Base-by-base conservation (phyloP, 2,329 filamentous ascomycete species). In the Xylaria hypoxylon region DNA sequence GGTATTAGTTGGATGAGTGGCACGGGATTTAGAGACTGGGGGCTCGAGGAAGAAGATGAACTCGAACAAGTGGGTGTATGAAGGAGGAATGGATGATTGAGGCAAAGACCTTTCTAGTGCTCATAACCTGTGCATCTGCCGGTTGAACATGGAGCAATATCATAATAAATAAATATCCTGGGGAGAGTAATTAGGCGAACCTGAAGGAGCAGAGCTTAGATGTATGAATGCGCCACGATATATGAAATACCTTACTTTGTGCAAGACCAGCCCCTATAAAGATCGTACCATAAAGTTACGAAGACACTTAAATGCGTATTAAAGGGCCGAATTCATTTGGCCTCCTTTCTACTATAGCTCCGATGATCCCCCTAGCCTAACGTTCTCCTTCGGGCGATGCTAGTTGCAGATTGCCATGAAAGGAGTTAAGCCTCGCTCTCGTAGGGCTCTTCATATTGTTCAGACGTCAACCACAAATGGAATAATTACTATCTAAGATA, bases 11-110 rank as follows among this genome's bases (percentile, higher is more conserved):
- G 92, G 84, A 78, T 94, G 45, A 84, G 90, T 60, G 93, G 93
- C 0, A 90, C 94, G 73, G 92, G 92, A 0, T 94, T 89, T 82
- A 84, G 85, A 58, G 92, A 96, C 76, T 89, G 90, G 82, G 83
- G 83, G 0, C 75, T 83, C 0, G 84, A 85, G 51, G 84, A 84
- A 40, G 85, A 80, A 3, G 83, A 84, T 8, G 82, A 82, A 8
- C 80, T 78, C 2, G 78, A 77, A 33, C 76, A 76, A 33, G 58
- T 8, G 11, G 48, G 40, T 26, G 55, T 31, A 55, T 63, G 10
- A 69, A 68, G 53, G 71, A 74, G 38, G 66, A 70, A 35, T 64
- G 40, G 59, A 31, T 40, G 31, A 33, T 51, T 15, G 38, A 38
- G 19, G 2, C 5, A 40, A 3, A 17, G 6, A 10, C 11, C 6